Conservation (phyloP, 169 alveolate genomes). For the Perkinsus olseni region DNA sequence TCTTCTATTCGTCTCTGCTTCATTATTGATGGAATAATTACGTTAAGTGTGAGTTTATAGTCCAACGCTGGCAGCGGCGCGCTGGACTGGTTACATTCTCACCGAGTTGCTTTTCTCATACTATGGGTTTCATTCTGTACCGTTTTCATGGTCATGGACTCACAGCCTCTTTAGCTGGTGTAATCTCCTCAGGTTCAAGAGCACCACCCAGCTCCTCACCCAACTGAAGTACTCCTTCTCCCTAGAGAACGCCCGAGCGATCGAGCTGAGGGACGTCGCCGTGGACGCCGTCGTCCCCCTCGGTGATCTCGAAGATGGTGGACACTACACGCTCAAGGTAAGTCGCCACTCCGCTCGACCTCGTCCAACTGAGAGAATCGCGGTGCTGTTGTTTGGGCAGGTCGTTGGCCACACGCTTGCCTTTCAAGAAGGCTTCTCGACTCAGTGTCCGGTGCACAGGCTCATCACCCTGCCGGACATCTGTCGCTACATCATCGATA, state of each 20-base stretch:
- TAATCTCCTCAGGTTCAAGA: neutral
- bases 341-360: neutral
- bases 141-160: too few species aligned
- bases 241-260: neutral
- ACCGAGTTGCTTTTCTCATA: too few species aligned
- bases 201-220: neutral
- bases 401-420: neutral
- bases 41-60: too few species aligned
- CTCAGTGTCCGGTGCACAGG: neutral
- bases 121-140: too few species aligned
- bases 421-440: neutral
- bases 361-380: neutral
- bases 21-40: too few species aligned
- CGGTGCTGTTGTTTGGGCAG: neutral
- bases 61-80: too few species aligned
- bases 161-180: neutral
- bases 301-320: neutral
- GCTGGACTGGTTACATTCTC: too few species aligned
- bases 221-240: neutral
- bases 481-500: conserved; percentile 40
- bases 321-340: neutral
- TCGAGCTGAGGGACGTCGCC: neutral
- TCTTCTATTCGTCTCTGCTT: too few species aligned
- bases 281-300: neutral
- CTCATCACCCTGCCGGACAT: neutral